These are phyloP conservation scores for Vanrija sp. DNA, from an alignment of 1,284 basidiomycete genomes.

Conservation along the genomic window DNA sequence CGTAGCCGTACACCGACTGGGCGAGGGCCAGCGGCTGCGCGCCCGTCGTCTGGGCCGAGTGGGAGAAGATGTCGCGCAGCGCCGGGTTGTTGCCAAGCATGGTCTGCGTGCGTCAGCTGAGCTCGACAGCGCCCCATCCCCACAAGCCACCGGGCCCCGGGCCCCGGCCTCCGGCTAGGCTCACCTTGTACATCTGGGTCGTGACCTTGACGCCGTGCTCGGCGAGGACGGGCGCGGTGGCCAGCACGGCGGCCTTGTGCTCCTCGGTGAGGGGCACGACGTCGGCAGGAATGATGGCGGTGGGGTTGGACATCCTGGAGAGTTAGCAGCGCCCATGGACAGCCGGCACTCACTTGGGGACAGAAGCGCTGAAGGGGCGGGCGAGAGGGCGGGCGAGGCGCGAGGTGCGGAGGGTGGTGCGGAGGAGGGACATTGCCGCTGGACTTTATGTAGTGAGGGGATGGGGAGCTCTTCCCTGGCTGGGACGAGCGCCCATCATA, in stretches of 20 bases:
- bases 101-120: conserved; percentile 15
- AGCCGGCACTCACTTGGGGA: no score
- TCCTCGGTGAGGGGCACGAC: conserved; percentile 24
- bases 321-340: no score
- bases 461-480: no score
- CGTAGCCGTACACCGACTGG: conserved; percentile 35
- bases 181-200: conserved; percentile 27
- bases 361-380: no score
- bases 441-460: no score
- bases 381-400: no score
- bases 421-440: no score
- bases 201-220: conserved; percentile 36
- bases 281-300: conserved; percentile 9
- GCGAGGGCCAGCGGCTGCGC: conserved; percentile 37
- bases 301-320: no score
- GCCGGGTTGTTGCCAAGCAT: conserved; percentile 32
- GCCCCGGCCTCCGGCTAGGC: neutral
- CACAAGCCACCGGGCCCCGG: no score
- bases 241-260: conserved; percentile 32
- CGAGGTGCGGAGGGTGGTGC: no score
- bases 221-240: conserved; percentile 34
- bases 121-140: no score
- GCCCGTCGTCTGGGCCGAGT: conserved; percentile 23
- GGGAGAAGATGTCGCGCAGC: conserved; percentile 34
- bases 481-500: no score